Evolutionary conservation across 441 rosid species (phyloP).

Genomic region (Aleurites moluccanus): DNA sequence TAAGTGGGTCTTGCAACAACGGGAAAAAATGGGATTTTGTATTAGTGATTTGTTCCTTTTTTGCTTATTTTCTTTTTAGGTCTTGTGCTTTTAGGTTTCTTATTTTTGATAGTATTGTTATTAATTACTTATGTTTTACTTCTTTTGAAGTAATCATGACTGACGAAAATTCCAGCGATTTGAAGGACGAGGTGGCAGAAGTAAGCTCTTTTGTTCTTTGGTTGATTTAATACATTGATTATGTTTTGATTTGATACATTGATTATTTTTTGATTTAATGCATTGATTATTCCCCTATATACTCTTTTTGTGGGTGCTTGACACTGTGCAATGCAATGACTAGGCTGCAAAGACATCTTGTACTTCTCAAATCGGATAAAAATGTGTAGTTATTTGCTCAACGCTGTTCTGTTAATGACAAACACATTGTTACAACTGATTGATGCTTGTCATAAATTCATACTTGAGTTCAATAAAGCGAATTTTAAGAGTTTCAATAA

Average conservation of each 20-base stretch:
- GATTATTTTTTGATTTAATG: not conserved
- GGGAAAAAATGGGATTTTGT: too few species aligned
- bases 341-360: not conserved
- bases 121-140: not conserved
- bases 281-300: not conserved
- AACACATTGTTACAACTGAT: too few species aligned
- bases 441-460: too few species aligned
- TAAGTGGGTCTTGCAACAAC: too few species aligned
- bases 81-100: too few species aligned
- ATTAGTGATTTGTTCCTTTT: too few species aligned
- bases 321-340: not conserved
- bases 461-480: too few species aligned
- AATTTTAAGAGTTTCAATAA: not conserved
- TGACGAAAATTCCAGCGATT: slow-evolving; percentile 37
- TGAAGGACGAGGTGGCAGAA: slow-evolving; percentile 60
- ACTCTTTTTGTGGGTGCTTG: not conserved
- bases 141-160: slow-evolving; percentile 41
- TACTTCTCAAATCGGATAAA: not conserved
- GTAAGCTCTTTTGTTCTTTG: slow-evolving; percentile 30
- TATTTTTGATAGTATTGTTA: not conserved
- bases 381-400: not conserved
- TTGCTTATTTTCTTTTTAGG: too few species aligned
- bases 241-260: not conserved
- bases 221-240: not conserved
- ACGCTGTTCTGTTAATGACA: too few species aligned